Conservation (phyloP, 345 rosid species). For the Dipteronia sinensis region DNA sequence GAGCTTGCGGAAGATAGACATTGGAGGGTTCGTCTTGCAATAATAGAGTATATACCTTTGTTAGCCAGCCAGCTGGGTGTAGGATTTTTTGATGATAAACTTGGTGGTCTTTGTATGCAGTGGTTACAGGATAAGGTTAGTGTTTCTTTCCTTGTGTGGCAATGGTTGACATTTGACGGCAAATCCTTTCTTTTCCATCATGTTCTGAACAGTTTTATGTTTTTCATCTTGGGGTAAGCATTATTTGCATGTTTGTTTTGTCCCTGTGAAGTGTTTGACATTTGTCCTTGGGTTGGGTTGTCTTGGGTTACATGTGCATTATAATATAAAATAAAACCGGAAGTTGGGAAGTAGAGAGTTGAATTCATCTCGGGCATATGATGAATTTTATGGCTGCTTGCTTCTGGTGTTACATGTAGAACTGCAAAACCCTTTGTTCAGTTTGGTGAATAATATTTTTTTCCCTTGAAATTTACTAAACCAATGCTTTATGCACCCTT, state of each 20-base stretch:
- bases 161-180: background rate
- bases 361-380: background rate
- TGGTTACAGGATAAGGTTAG: constrained; percentile 96
- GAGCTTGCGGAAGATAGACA: constrained; percentile 99
- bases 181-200: background rate
- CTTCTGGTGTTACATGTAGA: background rate
- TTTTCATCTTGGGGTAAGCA: background rate
- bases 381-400: background rate
- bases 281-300: background rate
- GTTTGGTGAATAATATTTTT: background rate
- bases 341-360: background rate
- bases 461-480: background rate
- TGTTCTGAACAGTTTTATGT: background rate
- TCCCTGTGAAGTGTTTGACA: background rate
- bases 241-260: background rate
- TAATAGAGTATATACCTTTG: constrained; percentile 92
- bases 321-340: background rate
- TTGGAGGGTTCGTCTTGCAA: constrained; percentile 96
- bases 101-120: constrained; percentile 95
- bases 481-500: background rate
- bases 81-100: constrained; percentile 90
- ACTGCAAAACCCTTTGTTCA: background rate
- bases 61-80: constrained; percentile 95
- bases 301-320: background rate
- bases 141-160: constrained; percentile 7